phyloP scores from a whole-genome alignment of 352 stramenopile species.

The Globisporangium okanoganense region DNA sequence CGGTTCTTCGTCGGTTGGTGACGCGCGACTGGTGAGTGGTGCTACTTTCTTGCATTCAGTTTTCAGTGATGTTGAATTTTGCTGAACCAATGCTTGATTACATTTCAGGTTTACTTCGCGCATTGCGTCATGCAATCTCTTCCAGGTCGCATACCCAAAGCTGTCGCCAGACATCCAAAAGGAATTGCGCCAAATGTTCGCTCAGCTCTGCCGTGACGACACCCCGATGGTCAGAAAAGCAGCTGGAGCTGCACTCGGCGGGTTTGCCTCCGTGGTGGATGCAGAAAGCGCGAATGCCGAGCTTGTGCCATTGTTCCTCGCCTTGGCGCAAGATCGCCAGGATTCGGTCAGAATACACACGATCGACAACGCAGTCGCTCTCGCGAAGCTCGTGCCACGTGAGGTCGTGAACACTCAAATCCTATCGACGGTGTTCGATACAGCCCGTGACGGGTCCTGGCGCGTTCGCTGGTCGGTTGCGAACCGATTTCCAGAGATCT shows the following conservation, averaged over 20 bases:
- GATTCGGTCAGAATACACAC: slow-evolving; percentile 98
- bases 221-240: slow-evolving; percentile 97
- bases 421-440: slow-evolving; percentile 89
- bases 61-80: background rate
- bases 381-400: slow-evolving; percentile 84
- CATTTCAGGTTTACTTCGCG: slow-evolving; percentile 70
- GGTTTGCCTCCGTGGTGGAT: slow-evolving; percentile 79
- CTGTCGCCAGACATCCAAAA: slow-evolving; percentile 60
- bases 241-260: slow-evolving; percentile 85
- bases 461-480: slow-evolving; percentile 97
- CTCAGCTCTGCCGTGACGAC: slow-evolving; percentile 93
- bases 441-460: slow-evolving; percentile 96
- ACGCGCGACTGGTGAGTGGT: slow-evolving; percentile 96
- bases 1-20: slow-evolving; percentile 92
- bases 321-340: slow-evolving; percentile 88
- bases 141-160: slow-evolving; percentile 63
- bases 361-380: slow-evolving; percentile 94
- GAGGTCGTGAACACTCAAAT: slow-evolving; percentile 79
- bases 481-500: slow-evolving; percentile 94
- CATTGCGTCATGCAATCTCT: slow-evolving; percentile 82
- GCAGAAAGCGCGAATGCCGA: slow-evolving; percentile 53
- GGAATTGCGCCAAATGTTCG: slow-evolving; percentile 91
- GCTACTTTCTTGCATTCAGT: slow-evolving; percentile 1
- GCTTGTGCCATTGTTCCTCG: slow-evolving; percentile 82
- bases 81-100: background rate